Conservation (phyloP, 345 rosid species). For the Citrus mangshanensis region DNA sequence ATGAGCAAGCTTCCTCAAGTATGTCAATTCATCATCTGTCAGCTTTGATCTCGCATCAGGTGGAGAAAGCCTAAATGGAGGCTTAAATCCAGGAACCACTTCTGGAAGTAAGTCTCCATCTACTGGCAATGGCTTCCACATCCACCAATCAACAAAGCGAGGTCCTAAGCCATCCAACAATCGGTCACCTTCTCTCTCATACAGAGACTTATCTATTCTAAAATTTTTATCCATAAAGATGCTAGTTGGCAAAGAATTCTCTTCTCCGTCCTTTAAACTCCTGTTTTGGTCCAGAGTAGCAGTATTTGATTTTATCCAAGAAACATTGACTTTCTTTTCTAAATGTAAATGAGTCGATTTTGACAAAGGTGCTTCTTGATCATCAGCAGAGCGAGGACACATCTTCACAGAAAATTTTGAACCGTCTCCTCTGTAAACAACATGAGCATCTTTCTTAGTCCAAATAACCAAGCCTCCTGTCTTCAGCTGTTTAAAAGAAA, state of each 20-base stretch:
- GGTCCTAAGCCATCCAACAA: slow-evolving; percentile 83
- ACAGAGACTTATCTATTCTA: slow-evolving; percentile 44
- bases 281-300: slow-evolving; percentile 4
- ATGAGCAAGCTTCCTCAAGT: slow-evolving; percentile 71
- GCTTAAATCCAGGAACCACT: slow-evolving; percentile 61
- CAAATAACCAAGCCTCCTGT: slow-evolving; percentile 84
- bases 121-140: slow-evolving; percentile 81
- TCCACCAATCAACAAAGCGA: slow-evolving; percentile 91
- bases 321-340: slow-evolving; percentile 19
- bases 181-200: slow-evolving; percentile 82
- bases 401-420: slow-evolving; percentile 2
- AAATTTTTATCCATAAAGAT: slow-evolving; percentile 15
- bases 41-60: slow-evolving; percentile 51
- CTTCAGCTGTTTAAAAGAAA: slow-evolving; percentile 53
- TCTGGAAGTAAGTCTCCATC: slow-evolving; percentile 82
- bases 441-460: slow-evolving; percentile 54
- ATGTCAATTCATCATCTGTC: slow-evolving; percentile 57
- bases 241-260: slow-evolving; percentile 8
- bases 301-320: slow-evolving; percentile 1
- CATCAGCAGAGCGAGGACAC: neutral
- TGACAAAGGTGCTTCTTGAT: neutral
- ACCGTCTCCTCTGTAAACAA: slow-evolving; percentile 54
- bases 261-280: slow-evolving; percentile 15
- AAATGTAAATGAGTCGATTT: slow-evolving; percentile 1
- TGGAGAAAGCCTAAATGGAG: slow-evolving; percentile 65